A percentile compares a stretch with the other conserved stretches of the same genome.
Conservation (phyloP, 768 basidiomycete genomes). For the Exidia glandulosa region DNA sequence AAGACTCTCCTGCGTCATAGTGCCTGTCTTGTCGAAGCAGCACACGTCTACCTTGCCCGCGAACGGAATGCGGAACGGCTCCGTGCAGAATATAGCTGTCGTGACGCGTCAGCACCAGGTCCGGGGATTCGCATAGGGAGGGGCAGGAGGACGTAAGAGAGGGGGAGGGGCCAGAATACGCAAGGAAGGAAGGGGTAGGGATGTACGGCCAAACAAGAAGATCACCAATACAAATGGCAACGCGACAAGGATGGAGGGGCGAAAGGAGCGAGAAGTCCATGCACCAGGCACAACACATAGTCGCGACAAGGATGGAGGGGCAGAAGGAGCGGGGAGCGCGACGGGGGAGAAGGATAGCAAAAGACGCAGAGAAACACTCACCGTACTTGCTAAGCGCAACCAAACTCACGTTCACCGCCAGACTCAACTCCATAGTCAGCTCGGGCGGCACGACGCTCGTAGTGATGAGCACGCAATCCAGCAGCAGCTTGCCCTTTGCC, state of each 20-base stretch:
- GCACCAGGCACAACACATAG: too few species aligned
- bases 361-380: constrained; percentile 34
- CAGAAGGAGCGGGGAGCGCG: too few species aligned
- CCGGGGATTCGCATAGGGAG: too few species aligned
- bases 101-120: too few species aligned
- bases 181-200: too few species aligned
- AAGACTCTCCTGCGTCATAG: constrained; percentile 90
- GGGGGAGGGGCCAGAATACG: too few species aligned
- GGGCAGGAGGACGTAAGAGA: too few species aligned
- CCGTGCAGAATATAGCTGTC: constrained; percentile 98
- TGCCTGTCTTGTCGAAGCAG: constrained; percentile 99
- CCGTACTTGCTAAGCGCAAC: constrained; percentile 95
- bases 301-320: too few species aligned
- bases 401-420: constrained; percentile 91
- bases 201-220: too few species aligned
- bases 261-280: not conserved
- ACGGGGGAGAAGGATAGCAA: not conserved
- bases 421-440: constrained; percentile 91
- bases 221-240: too few species aligned
- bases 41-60: constrained; percentile 96
- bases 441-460: constrained; percentile 98
- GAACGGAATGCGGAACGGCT: constrained; percentile 94
- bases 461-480: constrained; percentile 93
- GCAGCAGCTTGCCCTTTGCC: constrained; percentile 87
- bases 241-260: not conserved